phyloP scores from a whole-genome alignment of 331 rosid genomes.

The Quercus tomentella region DNA sequence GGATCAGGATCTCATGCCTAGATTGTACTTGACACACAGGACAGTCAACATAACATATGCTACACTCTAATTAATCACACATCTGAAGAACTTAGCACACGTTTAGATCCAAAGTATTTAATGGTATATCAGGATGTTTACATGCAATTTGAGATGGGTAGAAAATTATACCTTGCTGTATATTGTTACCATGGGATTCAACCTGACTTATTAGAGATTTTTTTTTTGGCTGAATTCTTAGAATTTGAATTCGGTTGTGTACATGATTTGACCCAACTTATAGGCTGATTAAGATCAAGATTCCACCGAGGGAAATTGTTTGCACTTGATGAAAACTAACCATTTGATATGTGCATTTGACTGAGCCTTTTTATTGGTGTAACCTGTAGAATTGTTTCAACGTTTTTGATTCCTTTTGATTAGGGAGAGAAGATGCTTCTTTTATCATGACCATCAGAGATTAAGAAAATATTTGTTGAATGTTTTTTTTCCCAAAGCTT shows the following conservation, averaged over 20 bases:
- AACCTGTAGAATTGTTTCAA: neutral
- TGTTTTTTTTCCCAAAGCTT: neutral
- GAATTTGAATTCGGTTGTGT: neutral
- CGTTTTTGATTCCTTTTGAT: neutral
- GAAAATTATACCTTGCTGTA: neutral
- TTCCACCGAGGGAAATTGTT: neutral
- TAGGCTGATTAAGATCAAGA: neutral
- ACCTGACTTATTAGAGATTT: neutral
- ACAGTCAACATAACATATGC: neutral
- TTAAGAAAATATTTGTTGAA: neutral
- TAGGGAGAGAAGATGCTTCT: neutral
- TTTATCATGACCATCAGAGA: neutral
- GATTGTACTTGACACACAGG: neutral
- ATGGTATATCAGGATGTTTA: neutral
- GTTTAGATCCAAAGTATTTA: neutral
- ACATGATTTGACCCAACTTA: neutral
- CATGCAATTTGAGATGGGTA: neutral
- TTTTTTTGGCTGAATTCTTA: neutral
- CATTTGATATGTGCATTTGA: neutral
- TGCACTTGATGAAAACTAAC: neutral
- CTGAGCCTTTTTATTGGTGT: neutral
- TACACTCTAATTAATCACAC: neutral
- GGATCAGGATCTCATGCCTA: neutral
- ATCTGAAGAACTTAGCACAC: neutral
- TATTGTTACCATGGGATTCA: neutral